Evolutionary conservation across 495 filamentous ascomycete genomes (phyloP).

Genomic region (Aspergillus indologenus): DNA sequence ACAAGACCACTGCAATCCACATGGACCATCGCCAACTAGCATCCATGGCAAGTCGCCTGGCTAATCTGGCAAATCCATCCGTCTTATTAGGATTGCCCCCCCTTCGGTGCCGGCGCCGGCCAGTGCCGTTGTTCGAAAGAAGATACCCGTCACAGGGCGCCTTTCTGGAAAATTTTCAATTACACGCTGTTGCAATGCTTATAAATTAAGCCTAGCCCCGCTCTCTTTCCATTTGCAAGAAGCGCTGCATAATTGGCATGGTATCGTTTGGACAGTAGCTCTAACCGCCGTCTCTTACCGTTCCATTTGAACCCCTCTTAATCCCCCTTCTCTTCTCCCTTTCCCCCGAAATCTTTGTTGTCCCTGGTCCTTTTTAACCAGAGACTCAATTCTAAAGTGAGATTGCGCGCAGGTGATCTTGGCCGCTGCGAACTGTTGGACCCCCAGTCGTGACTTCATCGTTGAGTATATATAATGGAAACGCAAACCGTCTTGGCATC

Average conservation of each 20-base stretch:
- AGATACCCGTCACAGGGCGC: constrained; percentile 1
- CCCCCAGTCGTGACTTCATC: not conserved
- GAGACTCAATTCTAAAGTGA: not conserved
- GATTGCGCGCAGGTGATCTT: not conserved
- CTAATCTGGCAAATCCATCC: constrained; percentile 15
- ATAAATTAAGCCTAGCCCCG: constrained; percentile 21
- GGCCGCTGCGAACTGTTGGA: not conserved
- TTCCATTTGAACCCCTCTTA: not conserved
- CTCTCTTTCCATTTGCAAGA: constrained; percentile 1
- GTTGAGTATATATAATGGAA: constrained; percentile 16
- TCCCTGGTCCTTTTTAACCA: not conserved
- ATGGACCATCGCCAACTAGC: constrained; percentile 20
- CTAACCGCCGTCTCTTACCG: not conserved
- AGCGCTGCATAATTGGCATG: constrained; percentile 5
- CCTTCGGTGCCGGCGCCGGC: constrained; percentile 8
- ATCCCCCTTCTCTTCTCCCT: not conserved
- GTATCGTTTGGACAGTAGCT: constrained; percentile 1
- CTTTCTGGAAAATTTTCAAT: constrained; percentile 13
- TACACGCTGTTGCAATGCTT: constrained; percentile 9
- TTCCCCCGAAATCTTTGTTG: not conserved
- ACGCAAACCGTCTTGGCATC: constrained; percentile 21
- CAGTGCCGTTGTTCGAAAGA: constrained; percentile 6
- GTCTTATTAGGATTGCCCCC: constrained; percentile 16
- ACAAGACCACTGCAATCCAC: constrained; percentile 21
- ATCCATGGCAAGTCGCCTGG: constrained; percentile 24